phyloP scores from a whole-genome alignment of 768 basidiomycete species.

The Gloeopeniophorella convolvens region DNA sequence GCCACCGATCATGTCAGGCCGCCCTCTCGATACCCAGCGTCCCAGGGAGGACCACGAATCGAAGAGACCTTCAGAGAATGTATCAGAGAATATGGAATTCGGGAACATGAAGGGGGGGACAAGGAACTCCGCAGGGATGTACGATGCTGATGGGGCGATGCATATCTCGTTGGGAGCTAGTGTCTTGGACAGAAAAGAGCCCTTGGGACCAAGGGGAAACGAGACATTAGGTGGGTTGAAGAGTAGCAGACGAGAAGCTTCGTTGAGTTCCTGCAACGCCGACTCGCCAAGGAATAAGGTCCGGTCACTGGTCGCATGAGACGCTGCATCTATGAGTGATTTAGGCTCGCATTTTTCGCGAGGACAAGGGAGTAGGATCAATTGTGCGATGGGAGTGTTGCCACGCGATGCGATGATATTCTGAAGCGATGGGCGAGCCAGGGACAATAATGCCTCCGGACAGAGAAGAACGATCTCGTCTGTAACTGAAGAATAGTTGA shows the following conservation, averaged over 20 bases:
- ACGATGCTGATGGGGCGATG: constrained; percentile 26
- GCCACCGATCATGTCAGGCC: constrained; percentile 33
- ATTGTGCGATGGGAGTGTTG: background rate
- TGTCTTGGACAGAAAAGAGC: constrained; percentile 1
- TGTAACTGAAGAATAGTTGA: background rate
- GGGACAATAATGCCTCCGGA: constrained; percentile 14
- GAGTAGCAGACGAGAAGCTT: constrained; percentile 1
- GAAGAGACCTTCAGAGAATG: constrained; percentile 11
- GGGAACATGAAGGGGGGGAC: constrained; percentile 57
- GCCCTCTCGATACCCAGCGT: constrained; percentile 23
- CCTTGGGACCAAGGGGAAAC: constrained; percentile 18
- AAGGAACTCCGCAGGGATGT: constrained; percentile 42
- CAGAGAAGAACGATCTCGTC: constrained; percentile 16
- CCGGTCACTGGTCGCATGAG: constrained; percentile 7
- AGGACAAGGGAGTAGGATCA: constrained; percentile 12
- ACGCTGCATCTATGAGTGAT: constrained; percentile 7
- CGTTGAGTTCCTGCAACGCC: constrained; percentile 7
- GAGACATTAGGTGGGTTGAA: constrained; percentile 15
- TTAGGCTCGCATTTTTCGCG: background rate
- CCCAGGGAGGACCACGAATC: constrained; percentile 29
- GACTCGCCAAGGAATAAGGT: constrained; percentile 14
- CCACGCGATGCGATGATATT: constrained; percentile 2
- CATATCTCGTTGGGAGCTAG: constrained; percentile 3
- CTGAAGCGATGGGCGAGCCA: constrained; percentile 9
- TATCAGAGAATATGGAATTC: constrained; percentile 26